Conservation (phyloP, 2,329 filamentous ascomycete species). For the Chaetomiaceae sp. region DNA sequence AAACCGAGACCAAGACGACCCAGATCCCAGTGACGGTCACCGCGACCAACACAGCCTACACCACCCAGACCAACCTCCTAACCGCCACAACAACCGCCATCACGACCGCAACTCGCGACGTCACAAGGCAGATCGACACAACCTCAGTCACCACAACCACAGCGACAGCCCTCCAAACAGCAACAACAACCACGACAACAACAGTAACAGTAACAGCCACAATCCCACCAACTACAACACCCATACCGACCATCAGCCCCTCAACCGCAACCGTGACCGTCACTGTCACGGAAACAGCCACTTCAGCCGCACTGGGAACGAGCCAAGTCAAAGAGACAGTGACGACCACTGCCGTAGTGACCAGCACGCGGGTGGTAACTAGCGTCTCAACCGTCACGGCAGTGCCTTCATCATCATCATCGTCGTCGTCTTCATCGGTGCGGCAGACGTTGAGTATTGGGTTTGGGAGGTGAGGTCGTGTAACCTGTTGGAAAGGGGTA, state of each 20-base stretch:
- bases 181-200: background rate
- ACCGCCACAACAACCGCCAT: background rate
- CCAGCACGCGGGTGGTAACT: background rate
- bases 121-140: background rate
- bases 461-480: background rate
- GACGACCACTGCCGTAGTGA: background rate
- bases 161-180: background rate
- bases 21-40: background rate
- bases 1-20: background rate
- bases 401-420: too few species aligned
- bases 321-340: background rate
- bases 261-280: too few species aligned
- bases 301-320: background rate
- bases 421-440: too few species aligned
- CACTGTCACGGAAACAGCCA: background rate
- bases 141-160: too few species aligned
- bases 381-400: background rate
- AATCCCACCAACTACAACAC: background rate
- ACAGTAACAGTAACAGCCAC: background rate
- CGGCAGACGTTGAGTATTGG: too few species aligned
- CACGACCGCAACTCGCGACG: background rate
- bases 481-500: too few species aligned
- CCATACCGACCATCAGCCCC: too few species aligned
- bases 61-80: slow-evolving; percentile 3
- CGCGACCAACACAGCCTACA: background rate